These are phyloP conservation scores for Xylariaceae sp. DNA, from an alignment of 2,329 filamentous ascomycete genomes.

Conservation along the genomic window DNA sequence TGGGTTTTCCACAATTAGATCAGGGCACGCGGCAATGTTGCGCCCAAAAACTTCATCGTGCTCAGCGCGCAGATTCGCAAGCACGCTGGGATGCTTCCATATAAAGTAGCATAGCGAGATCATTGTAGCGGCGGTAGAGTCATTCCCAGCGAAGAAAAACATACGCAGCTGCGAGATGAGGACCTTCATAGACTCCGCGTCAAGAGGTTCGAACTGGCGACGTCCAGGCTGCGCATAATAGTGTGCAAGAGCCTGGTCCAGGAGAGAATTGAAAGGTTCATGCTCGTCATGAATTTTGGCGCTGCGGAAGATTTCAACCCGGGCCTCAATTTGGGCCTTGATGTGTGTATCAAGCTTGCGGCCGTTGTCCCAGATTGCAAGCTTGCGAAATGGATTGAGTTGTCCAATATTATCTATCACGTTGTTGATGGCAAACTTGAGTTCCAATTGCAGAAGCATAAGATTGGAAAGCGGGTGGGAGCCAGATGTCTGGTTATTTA, in stretches of 20 bases:
- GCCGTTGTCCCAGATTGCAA: slow-evolving; percentile 29
- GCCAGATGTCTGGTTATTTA: slow-evolving; percentile 25
- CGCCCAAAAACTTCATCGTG: slow-evolving; percentile 47
- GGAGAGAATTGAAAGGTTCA: slow-evolving; percentile 23
- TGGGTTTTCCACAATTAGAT: slow-evolving; percentile 36
- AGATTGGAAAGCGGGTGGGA: slow-evolving; percentile 26
- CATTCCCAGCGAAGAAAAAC: slow-evolving; percentile 36
- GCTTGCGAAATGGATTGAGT: slow-evolving; percentile 24
- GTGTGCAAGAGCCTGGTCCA: slow-evolving; percentile 28
- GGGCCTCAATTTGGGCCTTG: slow-evolving; percentile 21
- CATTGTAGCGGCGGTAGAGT: slow-evolving; percentile 33
- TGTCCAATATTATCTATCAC: slow-evolving; percentile 21
- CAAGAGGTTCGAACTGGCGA: slow-evolving; percentile 14
- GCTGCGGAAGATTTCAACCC: slow-evolving; percentile 17
- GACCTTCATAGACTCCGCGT: slow-evolving; percentile 24
- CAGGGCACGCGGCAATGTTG: slow-evolving; percentile 33
- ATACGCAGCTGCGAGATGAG: slow-evolving; percentile 29
- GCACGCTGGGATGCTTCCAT: slow-evolving; percentile 24
- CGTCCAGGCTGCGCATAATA: slow-evolving; percentile 24
- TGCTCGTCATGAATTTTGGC: slow-evolving; percentile 17
- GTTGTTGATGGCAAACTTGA: slow-evolving; percentile 24
- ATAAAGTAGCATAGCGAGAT: slow-evolving; percentile 26
- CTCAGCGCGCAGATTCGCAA: slow-evolving; percentile 34
- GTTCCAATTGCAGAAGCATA: slow-evolving; percentile 23
- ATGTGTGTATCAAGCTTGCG: slow-evolving; percentile 26